Evolutionary conservation across 164 flowering plant genomes (phyloP), one percentile per base, ranked within the genome.

Genomic region (Chimonanthus salicifolius): DNA sequence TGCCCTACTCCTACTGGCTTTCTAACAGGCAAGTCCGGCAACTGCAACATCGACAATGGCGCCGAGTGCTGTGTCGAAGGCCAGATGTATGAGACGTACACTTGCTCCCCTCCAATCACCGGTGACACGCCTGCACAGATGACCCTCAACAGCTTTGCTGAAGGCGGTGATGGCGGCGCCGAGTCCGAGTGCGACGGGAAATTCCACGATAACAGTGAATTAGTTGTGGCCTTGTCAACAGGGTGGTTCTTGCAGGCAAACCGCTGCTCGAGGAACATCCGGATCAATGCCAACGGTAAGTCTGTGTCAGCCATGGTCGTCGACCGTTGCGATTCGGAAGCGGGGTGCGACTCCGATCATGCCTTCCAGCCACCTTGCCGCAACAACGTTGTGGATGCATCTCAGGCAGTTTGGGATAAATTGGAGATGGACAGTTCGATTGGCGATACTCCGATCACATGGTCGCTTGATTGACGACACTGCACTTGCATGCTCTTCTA

Each of bases 121-220:
- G 62, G 64, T 2, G 20, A 50, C 6, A 80, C 82, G 7, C 64
- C 8, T 20, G 82, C 78, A 10, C 2, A 2, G 3, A 21, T 81
- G 43, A 78, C 83, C 6, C 33, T 78, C 43, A 81, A 81, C 70
- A 69, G 71, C 47, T 81, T 78, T 48, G 71, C 69, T 45, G 18
- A 72, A 4, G 80, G 81, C 7, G 79, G 74, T 2, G 83, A 72
- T 62, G 81, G 78, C 0, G 83, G 81, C 3, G 83, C 72, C n/a
- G 68, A 74, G n/a, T 81, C 77, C 0, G 79, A 75, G 46, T 81
- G 83, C 58, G 81, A 81, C 74, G 50, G 47, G 49, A 3, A 72
- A 44, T 81, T 49, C 70, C 68, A 72, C 45, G 11, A 43, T 58
- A 60, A 72, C 49, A 47, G 20, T 64, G 69, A 63, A 16, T 15